Evolutionary conservation across 139 green algal genomes (phyloP).

Genomic region (Ettlia oleoabundans): DNA sequence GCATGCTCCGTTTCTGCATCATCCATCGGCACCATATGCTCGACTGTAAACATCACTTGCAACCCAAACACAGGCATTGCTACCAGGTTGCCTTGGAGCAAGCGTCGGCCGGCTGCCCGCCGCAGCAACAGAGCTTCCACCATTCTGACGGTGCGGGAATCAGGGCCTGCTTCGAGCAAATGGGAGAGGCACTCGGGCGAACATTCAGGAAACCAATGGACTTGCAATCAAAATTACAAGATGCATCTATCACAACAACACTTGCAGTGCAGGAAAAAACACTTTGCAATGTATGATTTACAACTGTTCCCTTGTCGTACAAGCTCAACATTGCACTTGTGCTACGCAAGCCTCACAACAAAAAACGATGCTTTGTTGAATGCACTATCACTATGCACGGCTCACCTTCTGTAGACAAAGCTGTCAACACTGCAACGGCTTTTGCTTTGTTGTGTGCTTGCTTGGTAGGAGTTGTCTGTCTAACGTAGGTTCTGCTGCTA

Average conservation of each 20-base stretch:
- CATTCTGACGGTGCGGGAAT: slow-evolving; percentile 5
- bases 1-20: neutral
- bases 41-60: slow-evolving; percentile 20
- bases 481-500: too few species aligned
- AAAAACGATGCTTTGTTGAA: neutral
- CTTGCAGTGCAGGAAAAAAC: too few species aligned
- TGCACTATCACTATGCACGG: neutral
- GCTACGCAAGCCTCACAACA: too few species aligned
- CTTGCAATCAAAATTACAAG: too few species aligned
- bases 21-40: neutral
- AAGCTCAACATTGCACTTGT: too few species aligned
- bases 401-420: neutral
- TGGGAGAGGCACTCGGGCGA: too few species aligned
- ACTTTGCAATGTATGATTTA: too few species aligned
- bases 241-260: too few species aligned
- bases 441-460: neutral
- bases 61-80: slow-evolving; percentile 59
- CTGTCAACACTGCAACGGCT: neutral
- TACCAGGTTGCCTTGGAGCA: slow-evolving; percentile 63
- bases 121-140: slow-evolving; percentile 34
- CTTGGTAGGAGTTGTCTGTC: neutral
- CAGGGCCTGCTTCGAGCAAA: neutral
- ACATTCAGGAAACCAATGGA: neutral
- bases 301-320: too few species aligned
- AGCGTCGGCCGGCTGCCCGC: slow-evolving; percentile 43